These are phyloP conservation scores for Clavaria fumosa DNA, from an alignment of 768 basidiomycete species.

Conservation along the genomic window DNA sequence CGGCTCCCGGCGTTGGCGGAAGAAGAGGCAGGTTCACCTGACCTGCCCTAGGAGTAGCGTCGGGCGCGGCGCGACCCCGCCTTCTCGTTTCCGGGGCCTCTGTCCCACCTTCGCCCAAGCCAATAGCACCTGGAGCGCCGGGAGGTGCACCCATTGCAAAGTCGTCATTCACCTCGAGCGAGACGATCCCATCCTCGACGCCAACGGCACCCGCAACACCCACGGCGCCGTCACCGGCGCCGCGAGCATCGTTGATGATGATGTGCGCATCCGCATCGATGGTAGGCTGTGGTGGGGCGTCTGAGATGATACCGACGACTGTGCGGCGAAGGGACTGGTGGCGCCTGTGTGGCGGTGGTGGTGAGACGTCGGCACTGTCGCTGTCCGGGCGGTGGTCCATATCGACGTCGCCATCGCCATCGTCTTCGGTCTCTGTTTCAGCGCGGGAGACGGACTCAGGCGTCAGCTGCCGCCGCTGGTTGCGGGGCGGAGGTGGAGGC, in stretches of 20 bases:
- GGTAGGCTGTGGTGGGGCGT: conserved; percentile 14
- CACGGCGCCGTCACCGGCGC: too few species aligned
- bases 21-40: conserved; percentile 31
- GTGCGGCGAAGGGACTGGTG: conserved; percentile 11
- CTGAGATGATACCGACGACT: conserved; percentile 26
- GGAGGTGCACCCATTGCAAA: conserved; percentile 86
- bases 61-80: conserved; percentile 28
- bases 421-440: conserved; percentile 70
- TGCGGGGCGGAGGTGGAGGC: conserved; percentile 13
- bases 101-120: conserved; percentile 7
- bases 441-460: conserved; percentile 50
- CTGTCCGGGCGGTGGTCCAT: conserved; percentile 25
- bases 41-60: conserved; percentile 50
- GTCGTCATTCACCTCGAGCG: conserved; percentile 69
- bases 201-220: conserved; percentile 31
- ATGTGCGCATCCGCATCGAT: conserved; percentile 25
- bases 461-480: conserved; percentile 9
- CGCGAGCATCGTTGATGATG: conserved; percentile 25
- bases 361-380: conserved; percentile 15
- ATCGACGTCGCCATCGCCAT: conserved; percentile 45
- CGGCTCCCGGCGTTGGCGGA: conserved; percentile 1
- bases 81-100: conserved; percentile 14
- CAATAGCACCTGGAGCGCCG: conserved; percentile 71
- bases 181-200: conserved; percentile 65
- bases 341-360: conserved; percentile 19